phyloP scores from a whole-genome alignment of 2,329 filamentous ascomycete species.

The Epichloe coenophiala region DNA sequence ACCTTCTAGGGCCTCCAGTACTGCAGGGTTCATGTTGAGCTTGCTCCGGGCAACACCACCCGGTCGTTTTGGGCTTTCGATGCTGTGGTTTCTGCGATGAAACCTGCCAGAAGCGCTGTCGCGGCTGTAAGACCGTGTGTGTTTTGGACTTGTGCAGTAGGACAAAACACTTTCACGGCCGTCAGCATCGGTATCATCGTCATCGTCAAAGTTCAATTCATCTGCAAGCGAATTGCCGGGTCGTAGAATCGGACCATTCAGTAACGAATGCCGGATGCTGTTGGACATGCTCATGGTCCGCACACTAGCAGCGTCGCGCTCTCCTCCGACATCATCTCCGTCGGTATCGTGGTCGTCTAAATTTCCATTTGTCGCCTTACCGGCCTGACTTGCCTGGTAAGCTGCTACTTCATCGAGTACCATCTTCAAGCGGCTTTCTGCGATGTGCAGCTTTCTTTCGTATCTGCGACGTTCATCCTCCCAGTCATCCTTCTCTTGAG shows the following conservation, averaged over 20 bases:
- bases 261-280: conserved; percentile 59
- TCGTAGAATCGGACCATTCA: conserved; percentile 42
- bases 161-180: conserved; percentile 51
- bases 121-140: conserved; percentile 41
- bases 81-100: conserved; percentile 43
- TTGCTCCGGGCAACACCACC: conserved; percentile 41
- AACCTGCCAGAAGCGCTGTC: conserved; percentile 37
- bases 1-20: conserved; percentile 42
- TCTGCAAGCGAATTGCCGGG: conserved; percentile 74
- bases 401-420: conserved; percentile 77
- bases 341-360: conserved; percentile 38
- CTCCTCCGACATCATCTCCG: conserved; percentile 45
- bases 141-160: conserved; percentile 27
- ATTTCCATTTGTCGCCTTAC: conserved; percentile 22
- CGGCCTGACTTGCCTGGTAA: conserved; percentile 43
- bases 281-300: conserved; percentile 58
- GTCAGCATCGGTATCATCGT: conserved; percentile 57
- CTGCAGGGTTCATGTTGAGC: conserved; percentile 37
- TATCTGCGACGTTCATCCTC: conserved; percentile 68
- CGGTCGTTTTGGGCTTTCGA: conserved; percentile 42
- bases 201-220: conserved; percentile 75
- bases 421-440: conserved; percentile 70
- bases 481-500: conserved; percentile 73
- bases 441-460: conserved; percentile 79
- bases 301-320: conserved; percentile 61